phyloP scores from a whole-genome alignment of 306 rosid genomes.

The Fragaria ananassa region DNA sequence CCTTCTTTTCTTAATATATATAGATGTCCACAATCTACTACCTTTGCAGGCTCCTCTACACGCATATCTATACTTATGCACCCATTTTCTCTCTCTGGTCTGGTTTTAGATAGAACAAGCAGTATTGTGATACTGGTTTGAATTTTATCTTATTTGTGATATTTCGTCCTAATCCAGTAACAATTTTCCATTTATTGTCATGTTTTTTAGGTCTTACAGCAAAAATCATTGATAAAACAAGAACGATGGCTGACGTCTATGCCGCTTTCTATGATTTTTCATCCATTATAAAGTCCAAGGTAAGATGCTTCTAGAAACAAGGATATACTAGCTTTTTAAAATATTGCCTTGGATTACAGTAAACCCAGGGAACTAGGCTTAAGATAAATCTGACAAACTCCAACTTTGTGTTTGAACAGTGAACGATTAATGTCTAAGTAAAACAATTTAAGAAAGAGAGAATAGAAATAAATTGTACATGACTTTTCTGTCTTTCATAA shows the following conservation, averaged over 20 bases:
- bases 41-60: background rate
- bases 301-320: constrained; percentile 30
- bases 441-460: background rate
- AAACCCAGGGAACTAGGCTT: background rate
- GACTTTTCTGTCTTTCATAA: background rate
- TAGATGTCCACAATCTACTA: background rate
- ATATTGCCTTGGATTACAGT: background rate
- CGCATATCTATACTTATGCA: background rate
- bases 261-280: constrained; percentile 92
- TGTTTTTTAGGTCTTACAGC: constrained; percentile 81
- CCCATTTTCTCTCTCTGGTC: background rate
- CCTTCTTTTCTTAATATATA: background rate
- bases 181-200: constrained; percentile 23
- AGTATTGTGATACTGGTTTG: background rate
- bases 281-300: constrained; percentile 71
- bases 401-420: background rate
- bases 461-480: background rate
- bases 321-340: constrained; percentile 15
- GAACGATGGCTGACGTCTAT: constrained; percentile 81
- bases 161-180: constrained; percentile 3
- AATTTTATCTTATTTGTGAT: constrained; percentile 4
- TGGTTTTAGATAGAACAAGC: background rate
- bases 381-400: background rate
- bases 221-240: constrained; percentile 80
- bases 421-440: background rate